Evolutionary conservation across 139 green algal genomes (phyloP), one percentile per base, ranked within the genome.

Genomic region (Mesotaenium endlicherianum): DNA sequence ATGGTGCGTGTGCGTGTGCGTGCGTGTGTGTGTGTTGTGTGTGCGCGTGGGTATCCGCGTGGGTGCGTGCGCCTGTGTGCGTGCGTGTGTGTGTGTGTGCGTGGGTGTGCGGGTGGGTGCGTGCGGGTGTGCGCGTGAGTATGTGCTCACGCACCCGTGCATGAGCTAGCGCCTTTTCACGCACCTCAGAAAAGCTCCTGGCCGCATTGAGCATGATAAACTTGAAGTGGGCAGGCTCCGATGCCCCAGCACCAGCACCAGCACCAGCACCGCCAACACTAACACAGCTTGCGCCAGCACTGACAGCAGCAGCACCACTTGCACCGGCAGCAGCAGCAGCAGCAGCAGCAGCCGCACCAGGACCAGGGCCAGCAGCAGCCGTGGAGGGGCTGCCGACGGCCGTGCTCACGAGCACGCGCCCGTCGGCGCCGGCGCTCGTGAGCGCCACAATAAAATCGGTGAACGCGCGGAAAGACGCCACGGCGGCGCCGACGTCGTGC

Each of bases 141-240:
- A n/a, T 34, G 5, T 59, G 5, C 2, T 60, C 68, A 42, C 16
- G n/a, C 17, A n/a, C 20, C 30, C 1, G n/a, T 77, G 3, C 38
- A 11, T 0, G 2, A 26, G 26, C 53, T 64, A 34, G 26, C 26
- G 20, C 53, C 26, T 64, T 64, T 58, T 2, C 41, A 8, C 75
- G 79, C 49, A 84, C 75, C 82, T 91, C 76, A 17, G 87, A 82
- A 57, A 98, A 98, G 39, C 94, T 91, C 0, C 83, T 81, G 1
- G 93, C 93, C 2, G 95, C 93, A 70, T 98, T 97, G n/a, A 99
- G 93, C 75, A 97, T 90, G 3, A 97, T 89, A 77, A 95, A 97
- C 76, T 82, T 82, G 3, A 83, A 90, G 90, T 16, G 95, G 55
- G 34, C 47, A 36, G 36, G 41, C 42, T 6, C 41, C 71, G 31